These are phyloP conservation scores for Talaromyces stipitatus DNA, from an alignment of 495 filamentous ascomycete genomes.

Conservation along the genomic window DNA sequence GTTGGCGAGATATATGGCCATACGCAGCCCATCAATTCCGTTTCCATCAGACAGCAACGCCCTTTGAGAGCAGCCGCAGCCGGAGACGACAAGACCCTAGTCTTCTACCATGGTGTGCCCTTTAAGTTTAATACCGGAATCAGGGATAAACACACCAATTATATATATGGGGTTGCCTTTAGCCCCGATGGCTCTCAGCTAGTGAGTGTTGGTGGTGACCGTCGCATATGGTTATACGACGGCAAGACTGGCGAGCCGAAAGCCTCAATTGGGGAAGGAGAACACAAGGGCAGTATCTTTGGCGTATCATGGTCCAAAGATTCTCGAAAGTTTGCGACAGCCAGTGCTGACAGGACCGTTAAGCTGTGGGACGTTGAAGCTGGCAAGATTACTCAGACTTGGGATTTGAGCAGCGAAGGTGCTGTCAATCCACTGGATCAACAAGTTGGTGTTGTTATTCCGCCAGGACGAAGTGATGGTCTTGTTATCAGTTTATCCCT, in stretches of 20 bases:
- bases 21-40: slow-evolving; percentile 80
- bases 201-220: slow-evolving; percentile 84
- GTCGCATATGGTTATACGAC: slow-evolving; percentile 87
- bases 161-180: slow-evolving; percentile 81
- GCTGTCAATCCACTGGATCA: slow-evolving; percentile 68
- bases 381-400: slow-evolving; percentile 67
- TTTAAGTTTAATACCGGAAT: slow-evolving; percentile 84
- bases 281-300: slow-evolving; percentile 89
- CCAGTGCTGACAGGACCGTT: slow-evolving; percentile 89
- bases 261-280: slow-evolving; percentile 68
- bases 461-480: slow-evolving; percentile 71
- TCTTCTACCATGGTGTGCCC: slow-evolving; percentile 88
- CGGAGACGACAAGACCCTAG: slow-evolving; percentile 78
- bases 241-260: slow-evolving; percentile 86
- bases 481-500: slow-evolving; percentile 85
- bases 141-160: slow-evolving; percentile 75
- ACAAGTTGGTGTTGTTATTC: slow-evolving; percentile 93
- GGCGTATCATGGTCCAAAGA: slow-evolving; percentile 84
- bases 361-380: slow-evolving; percentile 82
- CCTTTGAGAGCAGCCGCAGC: slow-evolving; percentile 86
- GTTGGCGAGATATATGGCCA: slow-evolving; percentile 92
- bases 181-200: slow-evolving; percentile 80
- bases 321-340: slow-evolving; percentile 82
- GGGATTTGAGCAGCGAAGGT: slow-evolving; percentile 81
- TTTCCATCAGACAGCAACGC: slow-evolving; percentile 82